These are phyloP conservation scores for Priceomyces haplophilus DNA, from an alignment of 805 yeast genomes.

Conservation along the genomic window DNA sequence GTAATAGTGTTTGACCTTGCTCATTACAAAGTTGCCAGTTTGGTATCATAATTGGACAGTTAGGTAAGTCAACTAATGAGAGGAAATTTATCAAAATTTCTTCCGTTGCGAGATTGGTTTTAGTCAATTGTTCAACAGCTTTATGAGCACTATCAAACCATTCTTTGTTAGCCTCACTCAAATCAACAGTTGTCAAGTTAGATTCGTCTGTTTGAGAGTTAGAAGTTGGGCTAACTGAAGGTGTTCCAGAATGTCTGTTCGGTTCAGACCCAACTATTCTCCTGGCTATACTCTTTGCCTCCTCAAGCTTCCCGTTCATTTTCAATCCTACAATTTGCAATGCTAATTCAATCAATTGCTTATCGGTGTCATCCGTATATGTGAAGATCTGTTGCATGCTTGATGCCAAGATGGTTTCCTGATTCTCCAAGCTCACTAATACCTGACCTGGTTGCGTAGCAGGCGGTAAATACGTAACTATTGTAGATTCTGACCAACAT, in stretches of 20 bases:
- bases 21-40: conserved; percentile 78
- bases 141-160: conserved; percentile 56
- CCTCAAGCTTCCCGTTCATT: conserved; percentile 94
- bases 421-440: conserved; percentile 71
- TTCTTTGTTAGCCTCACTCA: conserved; percentile 26
- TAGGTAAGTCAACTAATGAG: conserved; percentile 61
- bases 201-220: conserved; percentile 2
- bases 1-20: conserved; percentile 87
- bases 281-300: conserved; percentile 90
- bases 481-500: conserved; percentile 94
- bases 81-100: conserved; percentile 49
- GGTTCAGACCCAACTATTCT: conserved; percentile 72
- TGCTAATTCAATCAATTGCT: conserved; percentile 91
- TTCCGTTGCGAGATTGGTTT: conserved; percentile 46
- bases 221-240: conserved; percentile 4
- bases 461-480: conserved; percentile 92
- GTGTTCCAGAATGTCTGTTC: conserved; percentile 9
- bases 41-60: conserved; percentile 57
- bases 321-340: conserved; percentile 94
- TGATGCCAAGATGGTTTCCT: conserved; percentile 30
- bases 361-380: conserved; percentile 91
- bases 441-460: conserved; percentile 89
- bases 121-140: conserved; percentile 47
- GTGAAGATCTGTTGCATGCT: conserved; percentile 60
- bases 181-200: conserved; percentile 4